Base-by-base conservation (phyloP, 1,139 yeast species). In the Scheffersomyces parashehatae region DNA sequence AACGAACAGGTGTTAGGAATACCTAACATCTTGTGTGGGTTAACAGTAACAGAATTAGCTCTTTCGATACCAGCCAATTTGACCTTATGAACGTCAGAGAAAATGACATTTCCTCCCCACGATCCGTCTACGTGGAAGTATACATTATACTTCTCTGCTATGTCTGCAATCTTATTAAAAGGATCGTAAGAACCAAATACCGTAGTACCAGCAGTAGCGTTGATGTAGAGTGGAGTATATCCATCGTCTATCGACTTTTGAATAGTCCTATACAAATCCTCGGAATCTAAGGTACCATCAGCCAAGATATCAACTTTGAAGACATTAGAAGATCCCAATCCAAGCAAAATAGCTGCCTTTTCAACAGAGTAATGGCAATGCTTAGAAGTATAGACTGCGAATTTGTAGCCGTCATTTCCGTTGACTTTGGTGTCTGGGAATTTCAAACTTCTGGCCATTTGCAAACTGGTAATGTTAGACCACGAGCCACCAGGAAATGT, bases 21-120 rank as follows among this genome's bases (percentile, higher is more conserved):
- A n/a, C 96, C 96, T 37, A 88, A 75, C 88, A 87, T 84, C 59
- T 88, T 88, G 66, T 88, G 96, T 3, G 96, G 96, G 58, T 88
- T 88, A 14, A 83, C 81, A 2, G 96, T 88, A 45, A 88, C 73
- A n/a, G 93, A 85, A 61, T 88, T 81, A 1, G 95, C 95, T 28
- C 73, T 60, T 39, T 85, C 78, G 30, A 79, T 63, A 1, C 96
- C 96, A 7, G 61, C 57, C 52, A 88, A 61, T 54, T 77, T 75
- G 43, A 62, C 45, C 33, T 62, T 63, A 44, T 82, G 80, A n/a
- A 55, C 67, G 0, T 60, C 52, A 28, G 90, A 82, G 64, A 88
- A 88, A 0, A 85, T 75, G 8, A 85, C 85, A 56, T 88, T 88
- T 11, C 95, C 96, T 35, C 96, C 96, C 96, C 96, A 88, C 7